Evolutionary conservation across 208 protist species (phyloP).

Genomic region (Angomonas deanei): DNA sequence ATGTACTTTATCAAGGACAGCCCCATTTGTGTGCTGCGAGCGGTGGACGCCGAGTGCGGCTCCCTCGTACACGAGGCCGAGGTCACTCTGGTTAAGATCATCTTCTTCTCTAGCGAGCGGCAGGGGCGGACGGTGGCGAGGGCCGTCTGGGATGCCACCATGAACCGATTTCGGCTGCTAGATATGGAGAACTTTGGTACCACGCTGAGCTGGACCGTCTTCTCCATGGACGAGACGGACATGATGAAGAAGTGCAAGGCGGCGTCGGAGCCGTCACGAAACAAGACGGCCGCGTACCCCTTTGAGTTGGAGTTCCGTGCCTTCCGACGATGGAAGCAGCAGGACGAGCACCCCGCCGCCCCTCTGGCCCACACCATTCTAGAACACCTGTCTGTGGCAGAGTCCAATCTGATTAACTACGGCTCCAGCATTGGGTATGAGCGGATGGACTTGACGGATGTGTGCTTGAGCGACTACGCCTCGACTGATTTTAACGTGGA

Average conservation of each 20-base stretch:
- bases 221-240: constrained; percentile 75
- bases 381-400: constrained; percentile 70
- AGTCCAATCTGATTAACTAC: constrained; percentile 73
- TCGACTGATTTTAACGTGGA: constrained; percentile 84
- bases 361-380: constrained; percentile 75
- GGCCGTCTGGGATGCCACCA: constrained; percentile 70
- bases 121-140: constrained; percentile 70
- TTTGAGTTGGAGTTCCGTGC: constrained; percentile 81
- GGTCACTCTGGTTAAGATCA: constrained; percentile 72
- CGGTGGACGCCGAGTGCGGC: constrained; percentile 72
- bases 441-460: constrained; percentile 72
- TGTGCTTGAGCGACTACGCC: constrained; percentile 72
- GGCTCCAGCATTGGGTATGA: constrained; percentile 76
- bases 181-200: constrained; percentile 82
- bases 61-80: constrained; percentile 56
- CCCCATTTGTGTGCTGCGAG: constrained; percentile 70
- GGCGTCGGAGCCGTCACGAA: constrained; percentile 21
- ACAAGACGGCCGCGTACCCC: constrained; percentile 81
- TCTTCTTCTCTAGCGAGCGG: constrained; percentile 80
- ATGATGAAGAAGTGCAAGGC: constrained; percentile 8
- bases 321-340: constrained; percentile 77
- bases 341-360: constrained; percentile 58
- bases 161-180: constrained; percentile 67
- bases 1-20: constrained; percentile 83
- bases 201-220: constrained; percentile 79